These are phyloP conservation scores for Moesziomyces globuligerus DNA, from an alignment of 1,284 basidiomycete species.

Conservation along the genomic window DNA sequence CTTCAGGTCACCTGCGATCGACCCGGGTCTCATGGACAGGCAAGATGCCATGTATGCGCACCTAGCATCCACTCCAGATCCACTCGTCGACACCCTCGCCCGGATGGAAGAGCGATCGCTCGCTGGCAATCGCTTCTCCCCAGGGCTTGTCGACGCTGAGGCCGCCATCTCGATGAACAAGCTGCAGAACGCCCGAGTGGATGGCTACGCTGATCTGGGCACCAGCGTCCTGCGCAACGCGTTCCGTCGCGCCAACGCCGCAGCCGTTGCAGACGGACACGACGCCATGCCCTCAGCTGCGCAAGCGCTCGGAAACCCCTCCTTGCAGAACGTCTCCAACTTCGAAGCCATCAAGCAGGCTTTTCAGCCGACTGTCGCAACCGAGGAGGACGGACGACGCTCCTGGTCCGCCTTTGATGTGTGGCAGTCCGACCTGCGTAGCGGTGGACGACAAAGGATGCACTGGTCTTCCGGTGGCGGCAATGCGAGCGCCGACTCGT, in stretches of 20 bases:
- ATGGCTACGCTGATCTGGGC: slow-evolving; percentile 28
- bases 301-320: slow-evolving; percentile 24
- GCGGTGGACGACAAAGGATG: slow-evolving; percentile 16
- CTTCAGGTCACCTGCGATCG: slow-evolving; percentile 18
- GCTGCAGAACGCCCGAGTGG: slow-evolving; percentile 16
- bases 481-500: slow-evolving; percentile 41
- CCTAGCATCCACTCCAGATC: slow-evolving; percentile 32
- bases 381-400: slow-evolving; percentile 54
- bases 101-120: slow-evolving; percentile 36
- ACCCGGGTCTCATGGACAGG: slow-evolving; percentile 4
- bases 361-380: slow-evolving; percentile 46
- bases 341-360: slow-evolving; percentile 57
- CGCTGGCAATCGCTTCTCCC: slow-evolving; percentile 14
- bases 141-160: slow-evolving; percentile 12
- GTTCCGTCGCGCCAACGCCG: slow-evolving; percentile 35
- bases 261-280: slow-evolving; percentile 12
- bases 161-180: slow-evolving; percentile 15
- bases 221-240: slow-evolving; percentile 38
- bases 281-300: slow-evolving; percentile 16
- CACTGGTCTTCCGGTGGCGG: slow-evolving; percentile 27
- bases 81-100: slow-evolving; percentile 37
- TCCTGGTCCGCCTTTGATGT: slow-evolving; percentile 60
- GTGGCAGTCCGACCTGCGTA: slow-evolving; percentile 49
- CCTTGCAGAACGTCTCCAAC: slow-evolving; percentile 43
- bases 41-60: slow-evolving; percentile 34